Conservation (phyloP, 306 rosid genomes). For the Carpinus viminea region DNA sequence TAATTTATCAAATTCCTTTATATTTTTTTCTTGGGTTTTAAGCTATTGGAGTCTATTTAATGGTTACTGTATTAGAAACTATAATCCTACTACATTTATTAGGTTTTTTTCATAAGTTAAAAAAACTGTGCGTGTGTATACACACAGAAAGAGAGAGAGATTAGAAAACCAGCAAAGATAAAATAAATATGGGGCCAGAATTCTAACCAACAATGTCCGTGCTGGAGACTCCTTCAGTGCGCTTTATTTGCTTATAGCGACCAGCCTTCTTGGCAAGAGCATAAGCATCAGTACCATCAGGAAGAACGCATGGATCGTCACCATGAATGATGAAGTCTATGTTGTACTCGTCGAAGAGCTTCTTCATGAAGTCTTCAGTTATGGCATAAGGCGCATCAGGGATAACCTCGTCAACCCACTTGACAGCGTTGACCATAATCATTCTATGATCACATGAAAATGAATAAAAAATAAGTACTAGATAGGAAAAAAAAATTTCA, state of each 20-base stretch:
- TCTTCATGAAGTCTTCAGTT: constrained; percentile 64
- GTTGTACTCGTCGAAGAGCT: constrained; percentile 53
- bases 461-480: not conserved
- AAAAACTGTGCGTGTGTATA: not conserved
- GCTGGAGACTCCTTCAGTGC: constrained; percentile 66
- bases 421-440: constrained; percentile 62
- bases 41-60: not conserved
- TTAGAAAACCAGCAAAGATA: not conserved
- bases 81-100: not conserved
- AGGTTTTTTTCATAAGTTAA: not conserved
- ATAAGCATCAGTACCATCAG: constrained; percentile 64
- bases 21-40: not conserved
- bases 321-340: constrained; percentile 64
- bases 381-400: constrained; percentile 66
- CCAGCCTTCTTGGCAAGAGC: constrained; percentile 72
- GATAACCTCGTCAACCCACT: constrained; percentile 67
- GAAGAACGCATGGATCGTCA: constrained; percentile 65
- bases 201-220: constrained; percentile 65
- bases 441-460: constrained; percentile 30
- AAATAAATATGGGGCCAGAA: not conserved
- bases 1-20: not conserved
- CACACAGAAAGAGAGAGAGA: not conserved
- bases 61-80: not conserved
- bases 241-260: constrained; percentile 66
- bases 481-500: not conserved